Evolutionary conservation across 768 basidiomycete genomes (phyloP).

Genomic region (Suillus sp.): DNA sequence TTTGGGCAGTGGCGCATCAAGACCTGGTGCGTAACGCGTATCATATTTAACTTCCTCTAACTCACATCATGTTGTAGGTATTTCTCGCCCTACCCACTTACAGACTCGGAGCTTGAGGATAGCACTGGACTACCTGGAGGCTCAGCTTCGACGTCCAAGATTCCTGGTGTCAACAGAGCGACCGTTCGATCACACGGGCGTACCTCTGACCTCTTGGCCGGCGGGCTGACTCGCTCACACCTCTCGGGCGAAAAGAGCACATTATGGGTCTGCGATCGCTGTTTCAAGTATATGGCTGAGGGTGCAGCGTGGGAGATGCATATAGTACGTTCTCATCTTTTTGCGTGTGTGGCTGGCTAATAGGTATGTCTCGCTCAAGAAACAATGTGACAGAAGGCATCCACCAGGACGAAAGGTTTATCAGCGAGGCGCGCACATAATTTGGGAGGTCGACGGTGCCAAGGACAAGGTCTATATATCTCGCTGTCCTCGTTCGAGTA

Average conservation of each 20-base stretch:
- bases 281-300: slow-evolving; percentile 96
- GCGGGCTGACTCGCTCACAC: slow-evolving; percentile 55
- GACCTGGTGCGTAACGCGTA: slow-evolving; percentile 66
- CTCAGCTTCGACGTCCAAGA: slow-evolving; percentile 39
- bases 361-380: slow-evolving; percentile 42
- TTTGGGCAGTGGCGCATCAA: slow-evolving; percentile 87
- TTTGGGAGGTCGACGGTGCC: slow-evolving; percentile 96
- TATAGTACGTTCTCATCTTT: slow-evolving; percentile 43
- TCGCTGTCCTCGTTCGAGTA: neutral
- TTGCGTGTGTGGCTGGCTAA: slow-evolving; percentile 19
- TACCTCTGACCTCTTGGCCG: slow-evolving; percentile 71
- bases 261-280: slow-evolving; percentile 87
- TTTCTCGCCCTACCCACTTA: slow-evolving; percentile 88
- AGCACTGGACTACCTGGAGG: slow-evolving; percentile 23
- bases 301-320: slow-evolving; percentile 71
- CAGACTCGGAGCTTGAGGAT: slow-evolving; percentile 67
- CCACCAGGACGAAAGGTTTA: slow-evolving; percentile 94
- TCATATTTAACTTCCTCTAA: slow-evolving; percentile 3
- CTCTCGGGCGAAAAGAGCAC: slow-evolving; percentile 48
- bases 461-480: slow-evolving; percentile 65
- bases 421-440: slow-evolving; percentile 82
- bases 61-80: slow-evolving; percentile 56
- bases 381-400: slow-evolving; percentile 61
- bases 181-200: slow-evolving; percentile 66
- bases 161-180: slow-evolving; percentile 51